phyloP scores from a whole-genome alignment of 1,284 basidiomycete genomes.

The Entoloma clypeatum region DNA sequence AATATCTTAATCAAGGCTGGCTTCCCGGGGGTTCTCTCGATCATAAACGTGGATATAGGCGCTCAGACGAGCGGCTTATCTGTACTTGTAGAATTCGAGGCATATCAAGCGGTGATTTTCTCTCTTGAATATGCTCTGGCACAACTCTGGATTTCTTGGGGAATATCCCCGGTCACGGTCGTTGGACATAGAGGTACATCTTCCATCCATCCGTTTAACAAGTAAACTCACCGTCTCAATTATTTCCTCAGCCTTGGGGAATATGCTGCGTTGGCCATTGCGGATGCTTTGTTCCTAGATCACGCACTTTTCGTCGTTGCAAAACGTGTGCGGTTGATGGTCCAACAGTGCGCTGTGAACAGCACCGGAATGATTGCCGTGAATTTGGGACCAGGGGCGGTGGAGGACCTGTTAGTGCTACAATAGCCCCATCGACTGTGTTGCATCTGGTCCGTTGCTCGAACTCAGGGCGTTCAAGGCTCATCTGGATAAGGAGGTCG shows the following conservation, averaged over 20 bases:
- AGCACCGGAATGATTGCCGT: conserved; percentile 61
- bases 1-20: conserved; percentile 43
- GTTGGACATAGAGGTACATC: conserved; percentile 61
- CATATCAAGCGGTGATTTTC: conserved; percentile 53
- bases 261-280: conserved; percentile 61
- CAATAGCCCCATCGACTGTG: conserved; percentile 54
- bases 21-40: conserved; percentile 45
- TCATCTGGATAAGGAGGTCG: conserved; percentile 33
- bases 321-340: conserved; percentile 51
- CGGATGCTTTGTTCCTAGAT: conserved; percentile 50
- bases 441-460: conserved; percentile 49
- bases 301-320: conserved; percentile 57
- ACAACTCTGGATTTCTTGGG: conserved; percentile 63
- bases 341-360: conserved; percentile 39
- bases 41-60: conserved; percentile 40
- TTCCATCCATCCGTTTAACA: conserved; percentile 11
- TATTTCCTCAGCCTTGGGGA: conserved; percentile 58
- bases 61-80: conserved; percentile 19
- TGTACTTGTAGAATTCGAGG: conserved; percentile 36
- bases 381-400: conserved; percentile 32
- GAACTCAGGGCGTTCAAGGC: conserved; percentile 41
- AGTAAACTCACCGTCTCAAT: conserved; percentile 5
- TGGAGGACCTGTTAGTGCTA: conserved; percentile 47
- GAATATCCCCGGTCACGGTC: conserved; percentile 51
- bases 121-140: conserved; percentile 59